phyloP scores from a whole-genome alignment of 345 rosid species.

The Streptanthus diversifolius region DNA sequence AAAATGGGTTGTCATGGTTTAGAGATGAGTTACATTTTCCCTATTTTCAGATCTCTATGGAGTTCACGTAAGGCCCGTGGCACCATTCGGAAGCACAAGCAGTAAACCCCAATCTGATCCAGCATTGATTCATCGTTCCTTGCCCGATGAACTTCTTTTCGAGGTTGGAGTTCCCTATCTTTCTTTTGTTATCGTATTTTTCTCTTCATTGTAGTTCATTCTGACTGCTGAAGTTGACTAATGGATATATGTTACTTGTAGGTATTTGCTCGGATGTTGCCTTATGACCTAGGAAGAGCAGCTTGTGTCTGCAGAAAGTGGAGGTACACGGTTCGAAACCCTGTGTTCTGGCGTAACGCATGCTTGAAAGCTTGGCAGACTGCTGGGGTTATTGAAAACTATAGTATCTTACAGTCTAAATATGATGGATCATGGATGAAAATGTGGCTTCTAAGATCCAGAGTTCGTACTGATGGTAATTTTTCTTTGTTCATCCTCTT shows the following conservation, averaged over 20 bases:
- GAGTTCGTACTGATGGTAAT: slow-evolving; percentile 91
- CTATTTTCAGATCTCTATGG: slow-evolving; percentile 73
- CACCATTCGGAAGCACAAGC: slow-evolving; percentile 75
- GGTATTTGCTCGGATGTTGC: slow-evolving; percentile 82
- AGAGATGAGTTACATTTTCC: neutral
- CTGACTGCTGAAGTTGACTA: neutral
- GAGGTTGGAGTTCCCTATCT: slow-evolving; percentile 47
- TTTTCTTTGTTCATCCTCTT: neutral
- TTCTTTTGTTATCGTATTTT: neutral
- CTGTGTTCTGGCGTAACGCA: slow-evolving; percentile 83
- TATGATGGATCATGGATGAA: slow-evolving; percentile 95
- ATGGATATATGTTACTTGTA: slow-evolving; percentile 34
- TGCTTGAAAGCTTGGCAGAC: slow-evolving; percentile 98
- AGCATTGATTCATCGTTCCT: slow-evolving; percentile 68
- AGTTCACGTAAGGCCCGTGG: slow-evolving; percentile 73
- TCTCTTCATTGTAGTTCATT: neutral
- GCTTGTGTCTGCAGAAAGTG: slow-evolving; percentile 90
- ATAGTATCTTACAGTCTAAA: slow-evolving; percentile 66
- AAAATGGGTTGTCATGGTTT: neutral
- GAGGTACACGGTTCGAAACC: slow-evolving; percentile 90
- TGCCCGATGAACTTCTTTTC: slow-evolving; percentile 90
- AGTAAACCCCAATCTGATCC: slow-evolving; percentile 59
- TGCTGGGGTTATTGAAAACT: slow-evolving; percentile 79
- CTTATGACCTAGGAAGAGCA: slow-evolving; percentile 84
- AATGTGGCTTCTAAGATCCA: slow-evolving; percentile 95